Conservation (phyloP, 2,329 filamentous ascomycete species). For the Aspergillus sclerotialis region DNA sequence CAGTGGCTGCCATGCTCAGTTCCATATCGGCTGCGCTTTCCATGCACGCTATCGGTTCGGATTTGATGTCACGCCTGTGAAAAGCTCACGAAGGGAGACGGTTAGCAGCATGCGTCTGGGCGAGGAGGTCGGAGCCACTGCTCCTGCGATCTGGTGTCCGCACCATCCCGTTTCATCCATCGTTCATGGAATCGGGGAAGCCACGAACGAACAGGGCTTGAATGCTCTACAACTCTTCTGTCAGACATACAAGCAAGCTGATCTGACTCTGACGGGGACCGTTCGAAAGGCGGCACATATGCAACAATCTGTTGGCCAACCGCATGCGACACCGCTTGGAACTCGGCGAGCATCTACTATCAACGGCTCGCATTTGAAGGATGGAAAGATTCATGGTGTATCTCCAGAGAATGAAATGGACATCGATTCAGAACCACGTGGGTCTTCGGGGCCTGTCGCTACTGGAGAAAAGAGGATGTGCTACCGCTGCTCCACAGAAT, state of each 20-base stretch:
- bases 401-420: conserved; percentile 22
- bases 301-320: conserved; percentile 32
- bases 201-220: conserved; percentile 61
- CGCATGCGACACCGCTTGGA: conserved; percentile 23
- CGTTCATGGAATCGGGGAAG: conserved; percentile 72
- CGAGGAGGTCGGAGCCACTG: conserved; percentile 73
- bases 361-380: conserved; percentile 28
- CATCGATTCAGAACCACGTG: conserved; percentile 21
- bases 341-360: conserved; percentile 54
- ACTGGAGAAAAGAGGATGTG: conserved; percentile 26
- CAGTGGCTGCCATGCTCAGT: conserved; percentile 41
- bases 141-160: conserved; percentile 85
- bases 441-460: conserved; percentile 10
- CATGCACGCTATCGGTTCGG: conserved; percentile 76
- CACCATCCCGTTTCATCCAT: conserved; percentile 70
- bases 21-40: conserved; percentile 88
- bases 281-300: conserved; percentile 80
- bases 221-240: conserved; percentile 83
- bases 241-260: conserved; percentile 88
- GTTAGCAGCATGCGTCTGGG: conserved; percentile 73
- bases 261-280: conserved; percentile 81
- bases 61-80: conserved; percentile 85
- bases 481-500: conserved; percentile 32
- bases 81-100: conserved; percentile 77
- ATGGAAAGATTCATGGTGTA: conserved; percentile 16